Evolutionary conservation across 2,329 filamentous ascomycete species (phyloP).

Genomic region (Pseudovirgaria hyperparasitica): DNA sequence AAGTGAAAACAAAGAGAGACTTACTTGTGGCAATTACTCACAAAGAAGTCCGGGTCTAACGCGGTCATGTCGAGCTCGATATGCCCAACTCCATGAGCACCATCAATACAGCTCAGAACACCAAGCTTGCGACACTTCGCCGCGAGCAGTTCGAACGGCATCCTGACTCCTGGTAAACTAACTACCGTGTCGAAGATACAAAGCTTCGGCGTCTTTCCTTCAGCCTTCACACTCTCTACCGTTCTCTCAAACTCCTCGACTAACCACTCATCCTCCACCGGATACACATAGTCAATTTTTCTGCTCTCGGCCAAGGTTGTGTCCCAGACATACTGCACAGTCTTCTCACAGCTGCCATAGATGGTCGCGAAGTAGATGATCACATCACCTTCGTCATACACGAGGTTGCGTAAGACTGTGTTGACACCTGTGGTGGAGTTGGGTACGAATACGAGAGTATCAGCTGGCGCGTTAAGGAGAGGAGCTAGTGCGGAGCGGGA

Average conservation of each 20-base stretch:
- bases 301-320: conserved; percentile 37
- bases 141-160: conserved; percentile 63
- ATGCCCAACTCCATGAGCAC: conserved; percentile 74
- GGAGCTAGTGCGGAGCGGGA: conserved; percentile 51
- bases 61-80: conserved; percentile 53
- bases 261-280: conserved; percentile 56
- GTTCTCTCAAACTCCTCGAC: conserved; percentile 46
- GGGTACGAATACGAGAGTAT: conserved; percentile 61
- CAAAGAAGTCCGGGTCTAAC: conserved; percentile 73
- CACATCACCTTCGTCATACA: conserved; percentile 57
- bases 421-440: conserved; percentile 75
- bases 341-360: conserved; percentile 67
- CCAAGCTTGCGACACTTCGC: conserved; percentile 51
- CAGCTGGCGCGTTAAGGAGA: conserved; percentile 51
- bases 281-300: conserved; percentile 53
- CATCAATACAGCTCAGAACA: conserved; percentile 67
- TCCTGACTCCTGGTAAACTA: conserved; percentile 62
- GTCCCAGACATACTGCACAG: conserved; percentile 60
- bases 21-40: conserved; percentile 71
- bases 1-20: conserved; percentile 2
- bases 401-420: conserved; percentile 64
- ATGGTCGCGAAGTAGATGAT: conserved; percentile 69
- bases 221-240: conserved; percentile 38
- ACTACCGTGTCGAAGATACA: conserved; percentile 72
- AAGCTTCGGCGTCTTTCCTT: conserved; percentile 51